Conservation (phyloP, 208 protist genomes). For the Wallacemonas sp. region DNA sequence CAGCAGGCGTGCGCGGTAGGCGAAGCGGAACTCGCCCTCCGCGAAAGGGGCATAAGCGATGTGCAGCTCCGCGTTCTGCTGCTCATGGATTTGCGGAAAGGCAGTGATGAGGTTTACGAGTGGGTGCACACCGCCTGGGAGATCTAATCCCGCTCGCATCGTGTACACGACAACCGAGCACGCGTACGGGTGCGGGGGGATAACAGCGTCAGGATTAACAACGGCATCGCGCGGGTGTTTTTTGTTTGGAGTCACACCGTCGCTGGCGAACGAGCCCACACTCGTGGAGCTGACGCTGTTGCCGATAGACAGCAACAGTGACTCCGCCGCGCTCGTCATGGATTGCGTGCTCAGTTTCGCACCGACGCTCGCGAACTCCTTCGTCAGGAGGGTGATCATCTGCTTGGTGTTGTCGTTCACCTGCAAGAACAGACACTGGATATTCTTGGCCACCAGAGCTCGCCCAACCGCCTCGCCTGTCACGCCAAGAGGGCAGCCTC, state of each 20-base stretch:
- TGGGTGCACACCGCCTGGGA: not conserved
- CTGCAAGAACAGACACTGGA: not conserved
- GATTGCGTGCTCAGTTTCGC: not conserved
- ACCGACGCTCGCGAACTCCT: not conserved
- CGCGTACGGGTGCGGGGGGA: not conserved
- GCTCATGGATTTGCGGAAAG: not conserved
- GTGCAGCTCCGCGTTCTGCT: not conserved
- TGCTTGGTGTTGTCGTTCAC: not conserved
- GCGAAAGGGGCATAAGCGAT: not conserved
- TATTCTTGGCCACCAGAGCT: not conserved
- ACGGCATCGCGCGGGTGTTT: not conserved
- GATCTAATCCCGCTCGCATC: not conserved
- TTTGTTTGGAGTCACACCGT: too few relatives aligned
- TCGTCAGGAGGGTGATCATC: not conserved
- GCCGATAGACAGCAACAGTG: not conserved
- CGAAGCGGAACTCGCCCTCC: conserved; percentile 1
- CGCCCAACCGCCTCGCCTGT: not conserved
- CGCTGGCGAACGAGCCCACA: too few relatives aligned
- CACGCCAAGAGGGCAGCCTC: not conserved
- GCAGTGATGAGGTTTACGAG: not conserved
- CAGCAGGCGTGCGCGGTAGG: too few relatives aligned
- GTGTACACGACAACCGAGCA: not conserved
- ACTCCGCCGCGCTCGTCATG: not conserved
- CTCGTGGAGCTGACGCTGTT: not conserved
- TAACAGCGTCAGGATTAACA: not conserved